Evolutionary conservation across 257 asterid genomes (phyloP).

Genomic region (Nicotiana otophora): DNA sequence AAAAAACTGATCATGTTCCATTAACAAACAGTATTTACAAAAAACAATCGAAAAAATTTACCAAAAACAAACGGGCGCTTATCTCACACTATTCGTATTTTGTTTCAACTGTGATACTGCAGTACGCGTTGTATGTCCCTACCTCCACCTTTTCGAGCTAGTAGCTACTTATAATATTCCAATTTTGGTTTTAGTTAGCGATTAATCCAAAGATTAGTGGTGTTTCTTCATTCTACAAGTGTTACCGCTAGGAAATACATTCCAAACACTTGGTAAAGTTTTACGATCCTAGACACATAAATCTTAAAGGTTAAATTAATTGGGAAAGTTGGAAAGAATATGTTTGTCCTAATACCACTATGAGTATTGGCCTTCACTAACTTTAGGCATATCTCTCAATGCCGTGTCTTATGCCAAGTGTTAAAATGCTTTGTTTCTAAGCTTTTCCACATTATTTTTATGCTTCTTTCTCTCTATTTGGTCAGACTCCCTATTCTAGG

Average conservation of each 20-base stretch:
- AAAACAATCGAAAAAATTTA: too few species aligned
- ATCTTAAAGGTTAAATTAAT: not conserved
- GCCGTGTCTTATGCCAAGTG: conserved; percentile 17
- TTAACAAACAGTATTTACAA: too few species aligned
- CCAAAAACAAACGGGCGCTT: too few species aligned
- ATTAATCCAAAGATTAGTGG: too few species aligned
- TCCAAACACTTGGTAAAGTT: not conserved
- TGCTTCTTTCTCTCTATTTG: not conserved
- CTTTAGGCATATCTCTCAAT: not conserved
- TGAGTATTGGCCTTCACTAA: not conserved
- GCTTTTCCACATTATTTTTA: not conserved
- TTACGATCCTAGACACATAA: not conserved
- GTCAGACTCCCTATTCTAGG: not conserved
- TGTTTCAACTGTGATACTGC: too few species aligned
- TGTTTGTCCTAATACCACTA: not conserved
- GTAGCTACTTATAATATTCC: too few species aligned
- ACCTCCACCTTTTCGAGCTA: too few species aligned
- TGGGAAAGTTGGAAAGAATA: not conserved
- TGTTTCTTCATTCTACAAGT: not conserved
- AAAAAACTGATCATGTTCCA: too few species aligned
- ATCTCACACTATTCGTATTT: too few species aligned
- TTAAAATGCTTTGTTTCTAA: conserved; percentile 5
- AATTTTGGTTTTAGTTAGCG: too few species aligned
- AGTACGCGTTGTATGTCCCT: too few species aligned
- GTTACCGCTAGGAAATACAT: not conserved